Evolutionary conservation across 2,329 filamentous ascomycete genomes (phyloP).

Genomic region (Incumbomyces lentus): DNA sequence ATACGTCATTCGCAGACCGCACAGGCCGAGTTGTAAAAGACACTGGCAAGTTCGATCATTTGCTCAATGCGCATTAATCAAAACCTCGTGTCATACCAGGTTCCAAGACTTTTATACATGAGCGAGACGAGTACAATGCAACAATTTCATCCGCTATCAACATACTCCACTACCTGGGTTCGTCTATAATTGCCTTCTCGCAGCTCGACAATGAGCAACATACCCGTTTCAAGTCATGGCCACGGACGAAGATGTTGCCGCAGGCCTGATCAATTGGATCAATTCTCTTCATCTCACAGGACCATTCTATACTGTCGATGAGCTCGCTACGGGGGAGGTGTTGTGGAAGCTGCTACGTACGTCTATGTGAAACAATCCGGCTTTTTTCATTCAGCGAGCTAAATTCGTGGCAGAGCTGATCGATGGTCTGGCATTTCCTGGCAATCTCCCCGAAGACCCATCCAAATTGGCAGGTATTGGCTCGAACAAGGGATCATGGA

Average conservation of each 20-base stretch:
- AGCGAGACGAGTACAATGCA: background rate
- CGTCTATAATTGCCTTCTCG: background rate
- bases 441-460: slow-evolving; percentile 36
- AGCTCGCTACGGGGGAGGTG: slow-evolving; percentile 36
- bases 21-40: no score
- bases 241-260: slow-evolving; percentile 35
- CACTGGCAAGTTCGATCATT: no score
- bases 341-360: slow-evolving; percentile 35
- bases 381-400: slow-evolving; percentile 3
- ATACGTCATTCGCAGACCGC: no score
- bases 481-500: slow-evolving; percentile 23
- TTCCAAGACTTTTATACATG: no score
- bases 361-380: background rate
- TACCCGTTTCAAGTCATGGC: slow-evolving; percentile 27
- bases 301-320: slow-evolving; percentile 21
- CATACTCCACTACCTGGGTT: background rate
- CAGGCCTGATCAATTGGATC: slow-evolving; percentile 39
- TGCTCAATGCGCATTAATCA: no score
- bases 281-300: slow-evolving; percentile 19
- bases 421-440: slow-evolving; percentile 38
- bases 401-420: slow-evolving; percentile 32
- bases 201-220: background rate
- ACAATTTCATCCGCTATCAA: background rate
- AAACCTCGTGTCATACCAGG: no score
- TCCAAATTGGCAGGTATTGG: slow-evolving; percentile 28